Percentiles rank a stretch among this genome's conserved stretches.
Evolutionary conservation across 1,284 basidiomycete genomes (phyloP).

Genomic region (Marasmius fiardii): DNA sequence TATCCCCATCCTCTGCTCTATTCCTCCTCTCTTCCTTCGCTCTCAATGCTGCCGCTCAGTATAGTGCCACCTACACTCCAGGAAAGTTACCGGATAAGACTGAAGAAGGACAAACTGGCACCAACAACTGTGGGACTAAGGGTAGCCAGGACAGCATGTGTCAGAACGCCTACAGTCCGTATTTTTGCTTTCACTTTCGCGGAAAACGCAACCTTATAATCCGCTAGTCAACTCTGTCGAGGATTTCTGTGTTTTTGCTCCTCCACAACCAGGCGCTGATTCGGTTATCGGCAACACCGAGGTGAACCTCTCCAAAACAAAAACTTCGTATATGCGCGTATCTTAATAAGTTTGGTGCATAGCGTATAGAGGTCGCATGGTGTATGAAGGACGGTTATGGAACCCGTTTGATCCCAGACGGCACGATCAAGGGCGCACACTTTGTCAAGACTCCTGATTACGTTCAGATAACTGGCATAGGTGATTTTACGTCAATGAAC

Average conservation of each 20-base stretch:
- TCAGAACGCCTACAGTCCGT: slow-evolving; percentile 62
- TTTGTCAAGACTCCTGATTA: slow-evolving; percentile 68
- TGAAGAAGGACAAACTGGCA: slow-evolving; percentile 62
- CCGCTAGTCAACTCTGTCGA: slow-evolving; percentile 55
- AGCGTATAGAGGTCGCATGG: slow-evolving; percentile 69
- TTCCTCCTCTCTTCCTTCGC: neutral
- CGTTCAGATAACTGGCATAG: slow-evolving; percentile 65
- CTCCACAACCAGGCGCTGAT: slow-evolving; percentile 51
- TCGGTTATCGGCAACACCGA: slow-evolving; percentile 56
- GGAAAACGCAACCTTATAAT: slow-evolving; percentile 8
- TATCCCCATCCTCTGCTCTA: neutral
- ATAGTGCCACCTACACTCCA: slow-evolving; percentile 43
- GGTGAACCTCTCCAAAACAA: slow-evolving; percentile 26
- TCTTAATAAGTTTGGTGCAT: slow-evolving; percentile 9
- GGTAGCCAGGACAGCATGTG: slow-evolving; percentile 57
- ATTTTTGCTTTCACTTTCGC: neutral
- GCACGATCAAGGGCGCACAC: slow-evolving; percentile 71
- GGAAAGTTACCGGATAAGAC: slow-evolving; percentile 46
- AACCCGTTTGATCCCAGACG: slow-evolving; percentile 73
- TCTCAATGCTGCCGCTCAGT: slow-evolving; percentile 23
- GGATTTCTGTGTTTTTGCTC: slow-evolving; percentile 60
- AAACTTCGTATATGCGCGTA: slow-evolving; percentile 1
- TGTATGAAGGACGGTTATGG: slow-evolving; percentile 64
- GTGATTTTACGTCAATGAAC: slow-evolving; percentile 66
- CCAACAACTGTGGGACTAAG: slow-evolving; percentile 60